Conservation (phyloP, 352 stramenopile genomes). For the Pythium brachiatum region DNA sequence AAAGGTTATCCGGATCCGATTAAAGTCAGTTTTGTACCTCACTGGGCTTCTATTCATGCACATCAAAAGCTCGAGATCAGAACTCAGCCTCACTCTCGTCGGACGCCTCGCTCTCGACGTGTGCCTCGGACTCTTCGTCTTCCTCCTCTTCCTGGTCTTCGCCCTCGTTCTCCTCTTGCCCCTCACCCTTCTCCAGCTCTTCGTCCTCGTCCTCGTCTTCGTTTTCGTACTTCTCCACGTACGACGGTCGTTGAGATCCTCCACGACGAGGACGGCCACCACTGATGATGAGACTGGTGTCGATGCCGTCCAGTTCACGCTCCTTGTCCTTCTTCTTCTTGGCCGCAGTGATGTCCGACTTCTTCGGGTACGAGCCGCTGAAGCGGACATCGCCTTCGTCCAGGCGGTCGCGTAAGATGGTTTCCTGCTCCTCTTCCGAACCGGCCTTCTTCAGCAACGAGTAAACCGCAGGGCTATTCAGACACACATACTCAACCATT, state of each 20-base stretch:
- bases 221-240: background rate
- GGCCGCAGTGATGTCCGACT: conserved; percentile 57
- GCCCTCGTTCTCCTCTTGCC: background rate
- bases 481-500: background rate
- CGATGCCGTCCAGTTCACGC: conserved; percentile 79
- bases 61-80: conserved; percentile 10
- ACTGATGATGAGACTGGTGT: conserved; percentile 74
- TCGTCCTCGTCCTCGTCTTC: conserved; percentile 20
- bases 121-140: conserved; percentile 25
- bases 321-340: conserved; percentile 70
- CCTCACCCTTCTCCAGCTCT: conserved; percentile 1
- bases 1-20: conserved; percentile 8
- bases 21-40: background rate
- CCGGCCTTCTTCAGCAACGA: conserved; percentile 42
- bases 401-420: conserved; percentile 56
- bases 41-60: background rate
- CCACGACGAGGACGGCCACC: conserved; percentile 22
- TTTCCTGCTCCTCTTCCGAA: conserved; percentile 48
- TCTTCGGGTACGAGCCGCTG: conserved; percentile 54
- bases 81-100: conserved; percentile 45
- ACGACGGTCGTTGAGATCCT: conserved; percentile 11
- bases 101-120: conserved; percentile 25
- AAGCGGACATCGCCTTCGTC: conserved; percentile 48
- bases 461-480: conserved; percentile 62
- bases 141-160: conserved; percentile 27